Base-by-base conservation (phyloP, 2,329 filamentous ascomycete species). In the Alternaria alternata region DNA sequence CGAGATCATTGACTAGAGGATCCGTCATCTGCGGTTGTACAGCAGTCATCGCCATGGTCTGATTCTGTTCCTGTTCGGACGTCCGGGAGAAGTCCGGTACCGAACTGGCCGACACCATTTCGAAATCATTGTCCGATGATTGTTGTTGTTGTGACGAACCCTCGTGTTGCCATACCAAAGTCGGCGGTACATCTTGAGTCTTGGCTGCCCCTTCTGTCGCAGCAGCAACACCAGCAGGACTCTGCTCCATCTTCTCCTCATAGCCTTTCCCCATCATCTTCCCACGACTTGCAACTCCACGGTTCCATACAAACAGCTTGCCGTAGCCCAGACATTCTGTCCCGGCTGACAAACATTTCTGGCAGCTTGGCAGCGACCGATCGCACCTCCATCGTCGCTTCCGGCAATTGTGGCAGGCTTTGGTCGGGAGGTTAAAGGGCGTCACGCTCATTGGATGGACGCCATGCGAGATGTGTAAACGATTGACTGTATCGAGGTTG, bases 291-390 rank as follows among this genome's bases (percentile, higher is more conserved):
- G 84, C 83, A 58, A 85, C 82, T 54, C 82, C 82, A 58, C 83
- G 79, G 54, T 86, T 85, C 87, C 87, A 89, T 59, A 87, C 82
- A 65, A 88, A 85, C 47, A 88, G 75, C 69, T 84, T 84, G 61
- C 85, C 86, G 74, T 89, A 89, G 39, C 87, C 87, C 62, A 87
- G 83, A 78, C 87, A 89, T 67, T 85, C 81, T 72, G 85, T 80
- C 28, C 86, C 86, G 42, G 83, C 80, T 67, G 79, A 81, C 54
- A 79, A 75, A 74, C 87, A 89, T 78, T 89, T 89, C 68, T 85
- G 82, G 74, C 87, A 89, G 59, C 77, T 80, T 26, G 87, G 87
- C 51, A 84, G 78, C 34, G 87, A 88, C 61, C 84, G 82, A 75
- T 89, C 87, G 75, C 87, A 89, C 69, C 86, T 85, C 73, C 87